A percentile compares a stretch with the other conserved stretches of the same genome.
Conservation (phyloP, 495 filamentous ascomycete genomes). For the Penicillium mononematosum region DNA sequence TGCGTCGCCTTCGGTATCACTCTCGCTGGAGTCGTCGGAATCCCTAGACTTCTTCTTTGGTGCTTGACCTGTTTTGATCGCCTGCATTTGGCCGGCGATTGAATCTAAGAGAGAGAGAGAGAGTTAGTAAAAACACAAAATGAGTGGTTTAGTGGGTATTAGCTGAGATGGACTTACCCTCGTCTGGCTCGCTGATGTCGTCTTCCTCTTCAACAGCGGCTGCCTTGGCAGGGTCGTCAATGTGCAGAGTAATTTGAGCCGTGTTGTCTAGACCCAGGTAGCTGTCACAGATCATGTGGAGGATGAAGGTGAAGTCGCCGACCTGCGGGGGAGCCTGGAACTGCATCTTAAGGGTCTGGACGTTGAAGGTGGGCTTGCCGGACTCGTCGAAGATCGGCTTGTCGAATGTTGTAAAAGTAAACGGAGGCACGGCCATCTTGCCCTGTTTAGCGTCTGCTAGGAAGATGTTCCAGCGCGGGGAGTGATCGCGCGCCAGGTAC, state of each 20-base stretch:
- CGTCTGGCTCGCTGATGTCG: conserved; percentile 96
- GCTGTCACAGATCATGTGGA: conserved; percentile 89
- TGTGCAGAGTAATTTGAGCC: conserved; percentile 79
- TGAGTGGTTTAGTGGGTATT: background rate
- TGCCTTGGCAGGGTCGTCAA: conserved; percentile 89
- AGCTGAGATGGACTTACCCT: conserved; percentile 61
- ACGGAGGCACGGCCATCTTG: conserved; percentile 92
- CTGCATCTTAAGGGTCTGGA: conserved; percentile 96
- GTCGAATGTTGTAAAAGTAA: conserved; percentile 86
- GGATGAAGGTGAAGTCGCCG: conserved; percentile 86
- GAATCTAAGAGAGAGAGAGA: conserved; percentile 62
- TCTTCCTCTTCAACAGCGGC: conserved; percentile 72
- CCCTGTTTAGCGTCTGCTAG: conserved; percentile 89
- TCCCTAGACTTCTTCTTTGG: conserved; percentile 55
- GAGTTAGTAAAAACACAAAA: conserved; percentile 26
- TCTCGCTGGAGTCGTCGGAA: conserved; percentile 67
- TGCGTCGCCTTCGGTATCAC: conserved; percentile 83
- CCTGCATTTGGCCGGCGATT: conserved; percentile 91
- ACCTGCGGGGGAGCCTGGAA: conserved; percentile 93
- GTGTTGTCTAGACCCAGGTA: conserved; percentile 91
- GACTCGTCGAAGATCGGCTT: conserved; percentile 72
- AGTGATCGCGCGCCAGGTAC: conserved; percentile 83
- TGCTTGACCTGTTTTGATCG: conserved; percentile 69
- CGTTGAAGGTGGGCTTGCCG: conserved; percentile 80
- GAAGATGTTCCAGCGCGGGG: conserved; percentile 90